Conservation (phyloP, 176 grass and related monocot genomes). For the Carex littledalei region DNA sequence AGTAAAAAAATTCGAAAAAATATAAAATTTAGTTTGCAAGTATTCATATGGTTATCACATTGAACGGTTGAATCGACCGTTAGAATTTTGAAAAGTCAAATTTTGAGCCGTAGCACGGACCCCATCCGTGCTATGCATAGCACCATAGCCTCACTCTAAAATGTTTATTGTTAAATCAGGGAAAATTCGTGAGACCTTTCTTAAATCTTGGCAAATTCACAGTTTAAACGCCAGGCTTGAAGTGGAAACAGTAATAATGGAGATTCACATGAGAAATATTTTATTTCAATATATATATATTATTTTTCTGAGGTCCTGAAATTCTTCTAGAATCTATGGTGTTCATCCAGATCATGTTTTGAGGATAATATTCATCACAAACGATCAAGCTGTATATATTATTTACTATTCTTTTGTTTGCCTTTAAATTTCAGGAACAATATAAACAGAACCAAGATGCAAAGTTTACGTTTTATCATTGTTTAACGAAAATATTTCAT, state of each 20-base stretch:
- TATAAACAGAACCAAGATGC: background rate
- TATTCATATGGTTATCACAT: too few relatives aligned
- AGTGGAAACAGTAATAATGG: background rate
- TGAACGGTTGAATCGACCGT: too few relatives aligned
- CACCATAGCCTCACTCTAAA: too few relatives aligned
- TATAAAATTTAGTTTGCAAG: too few relatives aligned
- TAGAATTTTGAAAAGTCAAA: too few relatives aligned
- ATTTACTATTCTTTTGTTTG: background rate
- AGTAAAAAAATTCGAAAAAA: too few relatives aligned
- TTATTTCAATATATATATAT: background rate
- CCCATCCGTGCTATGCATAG: too few relatives aligned
- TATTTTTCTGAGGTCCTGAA: background rate
- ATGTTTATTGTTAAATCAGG: background rate
- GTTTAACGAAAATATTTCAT: background rate
- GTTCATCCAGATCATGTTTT: background rate
- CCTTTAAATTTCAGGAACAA: background rate
- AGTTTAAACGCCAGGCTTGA: background rate
- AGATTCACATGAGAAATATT: background rate
- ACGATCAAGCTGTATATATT: background rate
- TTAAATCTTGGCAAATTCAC: background rate
- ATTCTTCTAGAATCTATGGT: background rate
- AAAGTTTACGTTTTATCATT: background rate
- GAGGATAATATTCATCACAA: background rate
- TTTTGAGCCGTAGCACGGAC: too few relatives aligned
- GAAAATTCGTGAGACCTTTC: background rate